Evolutionary conservation across 1,284 basidiomycete species (phyloP).

Genomic region (Apiotrichum laibachii): DNA sequence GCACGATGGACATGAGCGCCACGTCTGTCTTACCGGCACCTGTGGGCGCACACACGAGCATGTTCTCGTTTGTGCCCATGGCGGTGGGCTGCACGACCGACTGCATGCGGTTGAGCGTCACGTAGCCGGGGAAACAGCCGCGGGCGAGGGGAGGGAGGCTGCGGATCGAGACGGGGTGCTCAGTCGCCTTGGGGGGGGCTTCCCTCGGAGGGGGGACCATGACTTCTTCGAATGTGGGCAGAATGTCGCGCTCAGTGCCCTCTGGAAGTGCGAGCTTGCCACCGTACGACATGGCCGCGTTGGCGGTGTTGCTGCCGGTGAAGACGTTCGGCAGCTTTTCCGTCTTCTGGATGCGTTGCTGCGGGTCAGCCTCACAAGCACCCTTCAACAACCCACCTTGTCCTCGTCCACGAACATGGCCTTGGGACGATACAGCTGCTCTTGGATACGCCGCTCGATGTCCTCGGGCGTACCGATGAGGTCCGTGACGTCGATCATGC

Average conservation of each 20-base stretch:
- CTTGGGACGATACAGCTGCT: slow-evolving; percentile 39
- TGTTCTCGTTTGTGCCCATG: slow-evolving; percentile 91
- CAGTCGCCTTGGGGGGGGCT: slow-evolving; percentile 70
- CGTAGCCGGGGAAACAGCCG: slow-evolving; percentile 91
- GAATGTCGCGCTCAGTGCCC: slow-evolving; percentile 67
- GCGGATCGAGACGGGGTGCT: slow-evolving; percentile 69
- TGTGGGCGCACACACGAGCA: slow-evolving; percentile 93
- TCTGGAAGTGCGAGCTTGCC: slow-evolving; percentile 76
- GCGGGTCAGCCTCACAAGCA: slow-evolving; percentile 7
- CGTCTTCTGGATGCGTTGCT: slow-evolving; percentile 57
- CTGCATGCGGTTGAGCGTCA: slow-evolving; percentile 87
- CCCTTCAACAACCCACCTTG: slow-evolving; percentile 20
- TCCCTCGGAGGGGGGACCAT: slow-evolving; percentile 79
- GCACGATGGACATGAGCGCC: slow-evolving; percentile 89
- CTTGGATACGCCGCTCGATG: slow-evolving; percentile 38
- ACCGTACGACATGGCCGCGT: slow-evolving; percentile 68
- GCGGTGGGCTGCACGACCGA: slow-evolving; percentile 92
- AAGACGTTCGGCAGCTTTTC: slow-evolving; percentile 82
- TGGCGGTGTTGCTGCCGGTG: slow-evolving; percentile 61
- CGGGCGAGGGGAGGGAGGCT: slow-evolving; percentile 75
- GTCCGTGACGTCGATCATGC: slow-evolving; percentile 38
- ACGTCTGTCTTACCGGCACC: slow-evolving; percentile 99
- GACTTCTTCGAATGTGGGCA: slow-evolving; percentile 65
- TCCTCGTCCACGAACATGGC: slow-evolving; percentile 40
- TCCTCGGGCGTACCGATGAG: slow-evolving; percentile 40